Percentiles rank a stretch among this genome's conserved stretches.
phyloP scores from a whole-genome alignment of 2,329 filamentous ascomycete species.

The Penicillium expansum region DNA sequence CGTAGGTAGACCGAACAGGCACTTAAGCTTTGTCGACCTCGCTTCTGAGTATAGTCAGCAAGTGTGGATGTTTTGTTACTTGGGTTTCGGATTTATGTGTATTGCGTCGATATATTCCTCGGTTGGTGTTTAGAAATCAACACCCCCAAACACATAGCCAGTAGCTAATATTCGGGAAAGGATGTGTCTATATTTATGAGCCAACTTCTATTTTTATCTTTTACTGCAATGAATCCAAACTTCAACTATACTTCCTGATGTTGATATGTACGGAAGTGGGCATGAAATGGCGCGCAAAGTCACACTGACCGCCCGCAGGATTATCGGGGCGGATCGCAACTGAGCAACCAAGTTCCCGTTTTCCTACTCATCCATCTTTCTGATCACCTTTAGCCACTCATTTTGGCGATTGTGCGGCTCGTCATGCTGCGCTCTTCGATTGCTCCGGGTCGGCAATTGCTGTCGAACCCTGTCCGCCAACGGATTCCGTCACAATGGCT shows the following conservation, averaged over 20 bases:
- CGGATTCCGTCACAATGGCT: conserved; percentile 45
- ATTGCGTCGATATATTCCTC: background rate
- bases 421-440: conserved; percentile 58
- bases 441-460: conserved; percentile 46
- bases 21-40: background rate
- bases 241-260: background rate
- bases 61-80: background rate
- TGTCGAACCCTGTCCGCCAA: conserved; percentile 40
- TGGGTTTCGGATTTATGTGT: background rate
- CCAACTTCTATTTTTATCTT: background rate
- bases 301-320: conserved; percentile 31
- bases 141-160: background rate
- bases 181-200: background rate
- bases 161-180: background rate
- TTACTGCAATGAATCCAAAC: background rate
- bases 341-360: conserved; percentile 35
- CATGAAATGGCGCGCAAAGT: conserved; percentile 11
- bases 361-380: conserved; percentile 29
- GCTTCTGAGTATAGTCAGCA: background rate
- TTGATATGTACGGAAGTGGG: background rate
- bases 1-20: background rate
- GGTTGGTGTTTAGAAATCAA: background rate
- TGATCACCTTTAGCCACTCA: conserved; percentile 25
- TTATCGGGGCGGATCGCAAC: conserved; percentile 41
- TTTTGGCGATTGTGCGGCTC: conserved; percentile 44